These are phyloP conservation scores for Phytophthora capsici DNA, from an alignment of 352 stramenopile genomes.

Conservation along the genomic window DNA sequence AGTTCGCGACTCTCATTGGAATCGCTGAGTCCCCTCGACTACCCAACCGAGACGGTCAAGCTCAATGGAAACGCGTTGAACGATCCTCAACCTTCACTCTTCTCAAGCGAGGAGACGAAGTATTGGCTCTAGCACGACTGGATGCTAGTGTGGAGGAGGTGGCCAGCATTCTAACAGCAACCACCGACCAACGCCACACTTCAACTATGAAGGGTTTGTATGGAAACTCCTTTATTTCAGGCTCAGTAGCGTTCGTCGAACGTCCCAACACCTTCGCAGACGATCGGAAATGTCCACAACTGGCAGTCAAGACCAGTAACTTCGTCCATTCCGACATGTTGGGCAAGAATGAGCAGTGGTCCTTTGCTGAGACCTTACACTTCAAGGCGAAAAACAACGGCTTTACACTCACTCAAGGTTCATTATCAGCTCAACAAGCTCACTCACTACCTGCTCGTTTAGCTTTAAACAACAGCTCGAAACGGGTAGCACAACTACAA, in stretches of 20 bases:
- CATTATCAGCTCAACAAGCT: slow-evolving; percentile 13
- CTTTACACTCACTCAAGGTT: slow-evolving; percentile 35
- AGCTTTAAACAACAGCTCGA: slow-evolving; percentile 8
- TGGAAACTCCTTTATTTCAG: slow-evolving; percentile 39
- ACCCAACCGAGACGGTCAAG: slow-evolving; percentile 9
- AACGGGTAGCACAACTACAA: slow-evolving; percentile 46
- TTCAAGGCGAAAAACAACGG: slow-evolving; percentile 14
- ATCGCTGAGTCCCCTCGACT: slow-evolving; percentile 25
- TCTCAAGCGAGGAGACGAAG: slow-evolving; percentile 31
- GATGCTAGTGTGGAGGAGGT: slow-evolving; percentile 45
- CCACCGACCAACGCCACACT: slow-evolving; percentile 22
- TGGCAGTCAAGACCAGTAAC: slow-evolving; percentile 37
- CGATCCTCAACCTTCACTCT: slow-evolving; percentile 25
- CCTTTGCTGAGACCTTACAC: slow-evolving; percentile 40
- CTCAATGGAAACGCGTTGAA: slow-evolving; percentile 33
- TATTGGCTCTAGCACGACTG: slow-evolving; percentile 32
- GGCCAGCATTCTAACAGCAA: slow-evolving; percentile 26
- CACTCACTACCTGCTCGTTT: slow-evolving; percentile 18
- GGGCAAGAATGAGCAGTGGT: slow-evolving; percentile 53
- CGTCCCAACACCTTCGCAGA: slow-evolving; percentile 5
- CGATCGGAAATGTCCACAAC: slow-evolving; percentile 16
- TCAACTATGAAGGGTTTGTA: slow-evolving; percentile 46
- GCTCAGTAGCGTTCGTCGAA: slow-evolving; percentile 33
- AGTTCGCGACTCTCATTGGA: slow-evolving; percentile 22
- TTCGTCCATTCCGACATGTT: slow-evolving; percentile 46